These are phyloP conservation scores for Xylaria sp. DNA, from an alignment of 2,329 filamentous ascomycete genomes.

Conservation along the genomic window DNA sequence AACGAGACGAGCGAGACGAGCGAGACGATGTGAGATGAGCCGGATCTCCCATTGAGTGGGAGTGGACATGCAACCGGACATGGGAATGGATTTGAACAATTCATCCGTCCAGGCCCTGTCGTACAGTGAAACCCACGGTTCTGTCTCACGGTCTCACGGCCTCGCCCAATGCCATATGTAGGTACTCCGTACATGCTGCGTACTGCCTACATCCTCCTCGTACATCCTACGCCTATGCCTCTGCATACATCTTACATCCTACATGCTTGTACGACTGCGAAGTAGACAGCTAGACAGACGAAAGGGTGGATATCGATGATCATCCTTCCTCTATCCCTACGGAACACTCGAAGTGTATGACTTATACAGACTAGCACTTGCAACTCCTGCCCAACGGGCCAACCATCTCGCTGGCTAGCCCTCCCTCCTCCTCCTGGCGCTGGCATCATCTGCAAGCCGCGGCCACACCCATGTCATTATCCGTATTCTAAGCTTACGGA, in stretches of 20 bases:
- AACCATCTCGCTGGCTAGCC: neutral
- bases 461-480: slow-evolving; percentile 17
- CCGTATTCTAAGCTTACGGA: slow-evolving; percentile 12
- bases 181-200: neutral
- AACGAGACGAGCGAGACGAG: neutral
- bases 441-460: slow-evolving; percentile 14
- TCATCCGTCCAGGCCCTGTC: neutral
- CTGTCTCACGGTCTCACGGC: neutral
- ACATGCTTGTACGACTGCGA: no score
- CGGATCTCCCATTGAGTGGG: no score
- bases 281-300: no score
- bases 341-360: no score
- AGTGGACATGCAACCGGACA: no score
- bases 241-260: no score
- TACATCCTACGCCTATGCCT: no score
- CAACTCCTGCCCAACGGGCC: no score
- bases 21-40: neutral
- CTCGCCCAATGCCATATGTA: neutral
- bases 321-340: no score
- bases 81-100: neutral
- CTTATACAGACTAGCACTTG: no score
- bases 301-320: no score
- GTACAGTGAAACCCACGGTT: neutral
- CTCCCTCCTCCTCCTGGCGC: neutral
- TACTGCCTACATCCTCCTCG: neutral